phyloP scores from a whole-genome alignment of 2,329 filamentous ascomycete species.

The Mollisiaceae sp. region DNA sequence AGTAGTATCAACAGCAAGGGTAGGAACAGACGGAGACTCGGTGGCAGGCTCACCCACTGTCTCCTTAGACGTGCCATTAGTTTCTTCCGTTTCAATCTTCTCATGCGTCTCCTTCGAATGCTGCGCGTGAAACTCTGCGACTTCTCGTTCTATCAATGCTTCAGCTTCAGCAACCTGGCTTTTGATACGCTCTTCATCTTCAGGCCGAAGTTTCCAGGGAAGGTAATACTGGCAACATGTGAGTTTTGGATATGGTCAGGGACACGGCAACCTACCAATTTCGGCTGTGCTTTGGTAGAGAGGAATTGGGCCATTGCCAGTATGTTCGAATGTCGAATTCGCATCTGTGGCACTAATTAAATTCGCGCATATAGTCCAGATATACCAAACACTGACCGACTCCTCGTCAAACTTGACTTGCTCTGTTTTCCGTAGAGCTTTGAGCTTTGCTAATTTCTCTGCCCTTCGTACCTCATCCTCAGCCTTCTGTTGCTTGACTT shows the following conservation, averaged over 20 bases:
- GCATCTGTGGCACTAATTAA: conserved; percentile 51
- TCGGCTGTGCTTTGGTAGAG: conserved; percentile 72
- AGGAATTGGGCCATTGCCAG: conserved; percentile 75
- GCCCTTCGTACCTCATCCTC: conserved; percentile 72
- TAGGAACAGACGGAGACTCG: conserved; percentile 46
- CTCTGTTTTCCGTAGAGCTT: conserved; percentile 65
- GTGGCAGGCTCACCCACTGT: conserved; percentile 52
- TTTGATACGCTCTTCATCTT: conserved; percentile 74
- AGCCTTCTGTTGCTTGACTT: conserved; percentile 72
- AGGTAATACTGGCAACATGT: conserved; percentile 72
- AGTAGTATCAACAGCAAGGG: conserved; percentile 46
- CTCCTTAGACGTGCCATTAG: conserved; percentile 43
- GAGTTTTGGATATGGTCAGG: conserved; percentile 24
- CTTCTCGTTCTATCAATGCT: conserved; percentile 66
- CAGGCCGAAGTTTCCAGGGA: conserved; percentile 75
- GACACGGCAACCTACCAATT: conserved; percentile 63
- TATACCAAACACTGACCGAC: conserved; percentile 61
- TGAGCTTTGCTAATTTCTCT: conserved; percentile 68
- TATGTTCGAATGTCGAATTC: conserved; percentile 73
- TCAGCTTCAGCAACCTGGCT: conserved; percentile 72
- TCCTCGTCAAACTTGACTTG: conserved; percentile 78
- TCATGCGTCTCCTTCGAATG: conserved; percentile 43
- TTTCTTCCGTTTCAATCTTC: conserved; percentile 33
- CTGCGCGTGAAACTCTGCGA: conserved; percentile 62
- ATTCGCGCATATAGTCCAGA: not conserved